These are phyloP conservation scores for Fusarium bactridioides DNA, from an alignment of 2,329 filamentous ascomycete species.

Conservation along the genomic window DNA sequence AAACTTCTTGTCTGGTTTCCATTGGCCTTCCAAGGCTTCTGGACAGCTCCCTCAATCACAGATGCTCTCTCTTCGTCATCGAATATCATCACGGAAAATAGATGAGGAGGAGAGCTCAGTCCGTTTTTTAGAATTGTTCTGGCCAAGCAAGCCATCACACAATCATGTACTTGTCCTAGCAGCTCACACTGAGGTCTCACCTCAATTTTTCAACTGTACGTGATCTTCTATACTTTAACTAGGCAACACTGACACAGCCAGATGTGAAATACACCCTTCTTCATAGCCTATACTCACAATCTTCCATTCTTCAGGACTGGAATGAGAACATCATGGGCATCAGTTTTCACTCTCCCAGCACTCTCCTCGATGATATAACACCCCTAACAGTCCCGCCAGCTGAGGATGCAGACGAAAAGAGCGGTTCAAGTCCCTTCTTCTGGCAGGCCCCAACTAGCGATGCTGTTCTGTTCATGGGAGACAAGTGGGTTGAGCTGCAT, in stretches of 20 bases:
- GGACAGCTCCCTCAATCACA: conserved; percentile 53
- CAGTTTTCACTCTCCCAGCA: conserved; percentile 77
- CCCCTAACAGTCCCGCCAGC: conserved; percentile 58
- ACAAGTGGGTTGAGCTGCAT: conserved; percentile 88
- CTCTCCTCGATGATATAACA: conserved; percentile 67
- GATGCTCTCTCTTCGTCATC: conserved; percentile 75
- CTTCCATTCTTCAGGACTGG: conserved; percentile 54
- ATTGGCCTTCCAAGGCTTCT: conserved; percentile 67
- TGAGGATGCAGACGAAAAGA: conserved; percentile 22
- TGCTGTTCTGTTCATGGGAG: conserved; percentile 81
- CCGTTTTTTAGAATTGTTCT: conserved; percentile 87
- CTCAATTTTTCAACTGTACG: conserved; percentile 81
- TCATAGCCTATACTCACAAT: conserved; percentile 76
- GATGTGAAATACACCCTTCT: conserved; percentile 80
- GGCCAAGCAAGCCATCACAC: conserved; percentile 69
- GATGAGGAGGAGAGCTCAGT: conserved; percentile 75
- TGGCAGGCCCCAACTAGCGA: conserved; percentile 88
- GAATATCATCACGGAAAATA: conserved; percentile 68
- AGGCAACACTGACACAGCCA: conserved; percentile 41
- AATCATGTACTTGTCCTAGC: conserved; percentile 88
- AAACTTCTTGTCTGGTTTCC: conserved; percentile 68
- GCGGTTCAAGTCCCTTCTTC: conserved; percentile 67
- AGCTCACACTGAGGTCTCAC: conserved; percentile 79
- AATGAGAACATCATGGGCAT: conserved; percentile 74
- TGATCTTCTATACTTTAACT: neutral